Base-by-base conservation (phyloP, 75 land plant genomes). In the Isoetes taiwanensis region DNA sequence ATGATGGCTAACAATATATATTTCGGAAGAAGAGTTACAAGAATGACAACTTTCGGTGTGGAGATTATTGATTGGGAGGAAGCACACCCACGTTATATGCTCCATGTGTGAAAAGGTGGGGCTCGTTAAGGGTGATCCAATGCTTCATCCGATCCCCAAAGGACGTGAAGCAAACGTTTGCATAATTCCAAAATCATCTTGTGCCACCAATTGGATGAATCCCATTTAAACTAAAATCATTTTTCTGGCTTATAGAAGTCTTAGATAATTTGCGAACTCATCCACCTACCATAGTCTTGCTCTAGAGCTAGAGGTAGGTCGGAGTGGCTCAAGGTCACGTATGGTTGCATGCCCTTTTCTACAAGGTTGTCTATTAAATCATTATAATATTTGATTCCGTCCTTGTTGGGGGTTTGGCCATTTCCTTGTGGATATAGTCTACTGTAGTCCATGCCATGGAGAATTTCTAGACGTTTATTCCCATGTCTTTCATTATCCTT, bases 1-100 rank as follows among this genome's bases (percentile, higher is more conserved):
- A 40, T 80, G 65, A 58, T 84, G 88, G 43, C 78, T 76, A 23
- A 78, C 88, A 3, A 69, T 56, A 57, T 84, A 84, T n/a, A 84
- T 80, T 40, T 84, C 88, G 11, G 58, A 41, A n/a, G 75, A 55
- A 21, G 88, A 84, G 32, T 84, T 63, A n/a, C 88, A 84, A 11
- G 29, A 28, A 41, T 41, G 65, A 53, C 88, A 84, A 1, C 74
- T 11, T 4, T 67, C 14, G n/a, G n/a, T n/a, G n/a, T n/a, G n/a
- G n/a, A n/a, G n/a, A n/a, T n/a, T n/a, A n/a, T n/a, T n/a, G n/a
- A n/a, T n/a, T n/a, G n/a, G 78, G 82, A n/a, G 82, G 53, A n/a
- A 30, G 14, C 6, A 28, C 25, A 0, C 72, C 79, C 27, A 11
- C 32, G 10, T 52, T 57, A 58, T 72, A 80, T 3, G 65, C 75